Percentiles rank a stretch among this genome's conserved stretches.
phyloP scores from a whole-genome alignment of 768 basidiomycete species.

The Leccinum obscurum region DNA sequence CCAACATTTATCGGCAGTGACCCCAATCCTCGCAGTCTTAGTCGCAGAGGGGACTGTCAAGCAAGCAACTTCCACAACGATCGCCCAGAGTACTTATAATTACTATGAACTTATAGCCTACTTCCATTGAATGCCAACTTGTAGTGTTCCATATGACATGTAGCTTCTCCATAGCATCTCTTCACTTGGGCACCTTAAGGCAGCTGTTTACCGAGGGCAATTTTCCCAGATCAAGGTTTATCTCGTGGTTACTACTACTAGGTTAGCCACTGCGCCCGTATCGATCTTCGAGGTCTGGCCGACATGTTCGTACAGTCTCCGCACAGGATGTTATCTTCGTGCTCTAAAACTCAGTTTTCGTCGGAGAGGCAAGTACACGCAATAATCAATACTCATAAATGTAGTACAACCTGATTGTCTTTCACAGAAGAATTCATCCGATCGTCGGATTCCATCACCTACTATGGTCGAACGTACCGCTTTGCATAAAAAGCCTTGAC shows the following conservation, averaged over 20 bases:
- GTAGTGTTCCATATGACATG: too few relatives aligned
- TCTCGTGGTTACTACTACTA: too few relatives aligned
- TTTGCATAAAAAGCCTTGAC: conserved; percentile 1
- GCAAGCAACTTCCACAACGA: too few relatives aligned
- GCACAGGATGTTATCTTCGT: not conserved
- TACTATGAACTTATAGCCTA: too few relatives aligned
- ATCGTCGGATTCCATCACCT: not conserved
- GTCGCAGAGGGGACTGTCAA: too few relatives aligned
- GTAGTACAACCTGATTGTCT: not conserved
- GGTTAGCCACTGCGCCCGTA: not conserved
- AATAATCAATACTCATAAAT: not conserved
- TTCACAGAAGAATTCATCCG: not conserved
- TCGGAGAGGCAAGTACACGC: not conserved
- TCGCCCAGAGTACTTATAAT: too few relatives aligned
- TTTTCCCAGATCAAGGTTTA: not conserved
- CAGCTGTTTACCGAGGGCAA: not conserved
- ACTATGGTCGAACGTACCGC: conserved; percentile 10
- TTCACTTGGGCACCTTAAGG: not conserved
- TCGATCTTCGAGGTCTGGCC: not conserved
- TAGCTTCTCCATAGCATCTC: too few relatives aligned
- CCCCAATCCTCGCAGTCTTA: too few relatives aligned
- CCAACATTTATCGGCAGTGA: too few relatives aligned
- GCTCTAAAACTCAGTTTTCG: not conserved
- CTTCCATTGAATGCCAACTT: too few relatives aligned
- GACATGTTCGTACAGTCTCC: not conserved